A percentile compares a stretch with the other conserved stretches of the same genome.
Evolutionary conservation across 225 moss, liverwort and hornwort genomes (phyloP).

Genomic region (Marchantia paleacea): DNA sequence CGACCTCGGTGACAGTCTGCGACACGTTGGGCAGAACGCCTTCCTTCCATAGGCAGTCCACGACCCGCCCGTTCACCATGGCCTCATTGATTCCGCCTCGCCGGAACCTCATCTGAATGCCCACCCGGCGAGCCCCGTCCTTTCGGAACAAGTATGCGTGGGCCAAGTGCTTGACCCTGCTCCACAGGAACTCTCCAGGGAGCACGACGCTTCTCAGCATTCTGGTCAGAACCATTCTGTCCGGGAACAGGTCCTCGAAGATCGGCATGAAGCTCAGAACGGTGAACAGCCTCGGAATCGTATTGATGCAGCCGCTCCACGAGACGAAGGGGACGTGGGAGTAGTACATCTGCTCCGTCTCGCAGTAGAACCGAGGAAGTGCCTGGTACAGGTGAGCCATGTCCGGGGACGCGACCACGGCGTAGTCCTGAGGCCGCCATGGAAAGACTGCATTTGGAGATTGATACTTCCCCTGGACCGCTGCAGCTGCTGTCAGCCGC

Average conservation of each 20-base stretch:
- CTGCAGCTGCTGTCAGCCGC: not conserved
- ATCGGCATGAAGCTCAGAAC: conserved; percentile 58
- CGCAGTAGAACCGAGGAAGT: conserved; percentile 56
- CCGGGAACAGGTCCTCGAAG: conserved; percentile 59
- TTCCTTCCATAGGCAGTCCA: conserved; percentile 46
- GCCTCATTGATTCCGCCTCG: conserved; percentile 29
- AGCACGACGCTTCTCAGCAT: conserved; percentile 54
- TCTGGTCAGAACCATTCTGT: conserved; percentile 54
- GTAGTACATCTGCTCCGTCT: conserved; percentile 59
- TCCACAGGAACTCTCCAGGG: conserved; percentile 54
- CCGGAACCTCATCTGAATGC: conserved; percentile 68
- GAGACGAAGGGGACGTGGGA: conserved; percentile 59
- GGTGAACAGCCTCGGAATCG: conserved; percentile 68
- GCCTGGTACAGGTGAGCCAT: conserved; percentile 46
- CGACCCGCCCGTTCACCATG: conserved; percentile 37
- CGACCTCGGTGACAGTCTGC: not conserved
- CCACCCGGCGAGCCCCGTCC: conserved; percentile 52
- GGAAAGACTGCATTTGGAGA: not conserved
- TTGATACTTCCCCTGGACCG: not conserved
- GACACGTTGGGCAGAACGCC: conserved; percentile 41
- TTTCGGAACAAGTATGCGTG: conserved; percentile 31
- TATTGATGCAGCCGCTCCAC: conserved; percentile 63
- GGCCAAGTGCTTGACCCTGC: conserved; percentile 46
- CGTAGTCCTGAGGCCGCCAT: conserved; percentile 17
- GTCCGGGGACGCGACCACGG: conserved; percentile 24